Percentiles rank a stretch among this genome's conserved stretches.
phyloP scores from a whole-genome alignment of 2,329 filamentous ascomycete species.

The Fusarium solani-melongenae region DNA sequence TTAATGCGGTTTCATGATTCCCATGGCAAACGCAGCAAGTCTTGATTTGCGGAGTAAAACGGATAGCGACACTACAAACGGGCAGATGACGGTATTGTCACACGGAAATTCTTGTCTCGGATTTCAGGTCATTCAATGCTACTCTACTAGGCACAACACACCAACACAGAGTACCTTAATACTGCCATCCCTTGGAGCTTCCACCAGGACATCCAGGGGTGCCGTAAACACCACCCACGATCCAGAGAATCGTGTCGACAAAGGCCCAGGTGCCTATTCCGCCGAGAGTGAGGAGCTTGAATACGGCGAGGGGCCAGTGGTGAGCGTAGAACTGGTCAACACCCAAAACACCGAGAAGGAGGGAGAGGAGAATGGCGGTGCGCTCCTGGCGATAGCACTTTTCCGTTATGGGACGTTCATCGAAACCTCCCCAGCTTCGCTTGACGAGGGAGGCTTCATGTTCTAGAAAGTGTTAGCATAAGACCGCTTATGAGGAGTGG shows the following conservation, averaged over 20 bases:
- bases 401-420: conserved; percentile 19
- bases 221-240: conserved; percentile 35
- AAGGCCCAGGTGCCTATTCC: conserved; percentile 28
- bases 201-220: conserved; percentile 36
- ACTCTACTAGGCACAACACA: background rate
- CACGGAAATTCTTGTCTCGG: background rate
- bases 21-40: background rate
- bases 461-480: background rate
- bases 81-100: background rate
- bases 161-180: background rate
- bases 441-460: conserved; percentile 6
- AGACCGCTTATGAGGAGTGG: background rate
- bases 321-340: conserved; percentile 36
- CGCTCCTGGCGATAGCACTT: conserved; percentile 37
- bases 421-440: conserved; percentile 32
- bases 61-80: background rate
- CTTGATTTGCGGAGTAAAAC: background rate
- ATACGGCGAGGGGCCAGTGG: conserved; percentile 28
- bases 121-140: background rate
- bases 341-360: conserved; percentile 22
- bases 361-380: conserved; percentile 31
- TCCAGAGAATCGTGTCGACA: conserved; percentile 38
- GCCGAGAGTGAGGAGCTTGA: conserved; percentile 35
- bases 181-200: conserved; percentile 20
- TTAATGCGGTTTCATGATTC: background rate